These are phyloP conservation scores for Gautieria morchelliformis DNA, from an alignment of 768 basidiomycete species.

Conservation along the genomic window DNA sequence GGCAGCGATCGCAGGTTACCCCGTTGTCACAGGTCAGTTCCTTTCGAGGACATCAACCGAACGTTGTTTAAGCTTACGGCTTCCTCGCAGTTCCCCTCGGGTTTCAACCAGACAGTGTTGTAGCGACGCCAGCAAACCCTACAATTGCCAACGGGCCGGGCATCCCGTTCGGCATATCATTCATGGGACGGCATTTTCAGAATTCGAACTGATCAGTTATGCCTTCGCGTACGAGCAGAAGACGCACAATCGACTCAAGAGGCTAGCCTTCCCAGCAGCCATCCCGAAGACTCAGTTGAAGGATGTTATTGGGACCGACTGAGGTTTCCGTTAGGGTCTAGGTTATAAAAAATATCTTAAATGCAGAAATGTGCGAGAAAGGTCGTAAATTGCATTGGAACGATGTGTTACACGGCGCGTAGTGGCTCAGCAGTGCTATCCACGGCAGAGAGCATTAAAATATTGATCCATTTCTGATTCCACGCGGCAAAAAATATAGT, in stretches of 20 bases:
- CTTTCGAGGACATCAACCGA: no score
- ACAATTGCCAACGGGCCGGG: conserved; percentile 24
- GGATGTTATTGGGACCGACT: conserved; percentile 8
- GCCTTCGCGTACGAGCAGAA: conserved; percentile 13
- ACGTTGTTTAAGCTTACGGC: background rate
- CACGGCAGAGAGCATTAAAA: no score
- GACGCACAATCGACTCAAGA: conserved; percentile 10
- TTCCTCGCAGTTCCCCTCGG: conserved; percentile 27
- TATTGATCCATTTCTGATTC: no score
- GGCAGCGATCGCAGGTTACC: conserved; percentile 9
- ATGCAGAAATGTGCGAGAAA: no score
- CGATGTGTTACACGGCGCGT: no score
- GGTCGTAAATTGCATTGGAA: no score
- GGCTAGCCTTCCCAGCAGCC: conserved; percentile 9
- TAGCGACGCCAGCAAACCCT: conserved; percentile 15
- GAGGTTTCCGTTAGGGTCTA: no score
- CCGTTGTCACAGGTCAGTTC: conserved; percentile 13
- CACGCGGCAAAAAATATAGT: no score
- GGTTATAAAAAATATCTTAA: no score
- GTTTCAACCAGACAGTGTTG: conserved; percentile 24
- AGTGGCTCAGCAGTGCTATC: no score
- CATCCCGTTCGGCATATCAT: conserved; percentile 11
- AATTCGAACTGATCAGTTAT: conserved; percentile 6
- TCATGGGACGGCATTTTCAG: conserved; percentile 10
- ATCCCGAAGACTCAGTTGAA: conserved; percentile 12